Base-by-base conservation (phyloP, 225 moss, liverwort and hornwort genomes). In the Neckera pumila region DNA sequence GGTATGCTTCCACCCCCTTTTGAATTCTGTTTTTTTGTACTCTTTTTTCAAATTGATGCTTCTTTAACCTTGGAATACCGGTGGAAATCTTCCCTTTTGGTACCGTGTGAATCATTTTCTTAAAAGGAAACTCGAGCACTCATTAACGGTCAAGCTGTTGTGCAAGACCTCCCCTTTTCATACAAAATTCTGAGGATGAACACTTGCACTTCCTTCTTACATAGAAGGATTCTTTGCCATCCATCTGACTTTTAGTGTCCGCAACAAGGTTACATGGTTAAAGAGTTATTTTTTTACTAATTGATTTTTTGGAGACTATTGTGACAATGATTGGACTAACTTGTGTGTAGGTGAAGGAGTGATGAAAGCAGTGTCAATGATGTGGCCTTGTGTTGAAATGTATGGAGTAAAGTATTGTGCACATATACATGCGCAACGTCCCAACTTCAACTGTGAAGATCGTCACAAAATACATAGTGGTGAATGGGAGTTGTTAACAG, bases 401-500 rank as follows among this genome's bases (percentile, higher is more conserved):
- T 42, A 59, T 45, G 89, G 34, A 74, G 87, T 80, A 12, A 58
- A 51, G 2, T 31, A 71, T 31, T 90, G 91, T 22, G 86, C 89
- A 36, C 43, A 84, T 7, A 65, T 10, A 0, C 93, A 93, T 83
- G 90, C 90, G 0, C 93, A 93, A 84, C 86, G 93, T 15, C 93
- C 90, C 17, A 90, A 86, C 12, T 92, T 90, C 57, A 86, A 45
- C 3, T 19, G 36, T 67, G 76, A 82, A 5, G 85, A 61, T 7
- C 56, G 42, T 30, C 2, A 3, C 36, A 49, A n/a, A 20, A 20
- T 89, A 4, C 13, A 33, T 31, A 77, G 70, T 38, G 88, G 90
- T 27, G 93, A 93, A 2, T 93, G 93, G 93, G 93, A 93, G 51
- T 85, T 93, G 17, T 14, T 93, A 58, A 90, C 93, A 1, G 93